Evolutionary conservation across 1,139 yeast species (phyloP).

Genomic region (Blastobotrys buckinghamii): DNA sequence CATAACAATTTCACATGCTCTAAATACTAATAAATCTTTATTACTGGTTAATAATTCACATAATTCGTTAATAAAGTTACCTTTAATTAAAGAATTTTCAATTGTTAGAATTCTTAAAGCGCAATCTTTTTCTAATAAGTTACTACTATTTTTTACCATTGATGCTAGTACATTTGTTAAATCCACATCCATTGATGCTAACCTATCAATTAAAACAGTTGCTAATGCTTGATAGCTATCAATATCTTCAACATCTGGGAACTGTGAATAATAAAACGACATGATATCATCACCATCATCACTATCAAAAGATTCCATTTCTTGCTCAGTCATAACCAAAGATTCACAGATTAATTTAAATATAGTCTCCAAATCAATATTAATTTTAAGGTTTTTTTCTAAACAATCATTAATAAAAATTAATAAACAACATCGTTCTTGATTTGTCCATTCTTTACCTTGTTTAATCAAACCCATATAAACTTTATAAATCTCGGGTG

Average conservation of each 20-base stretch:
- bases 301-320: constrained; percentile 14
- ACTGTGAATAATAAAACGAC: constrained; percentile 2
- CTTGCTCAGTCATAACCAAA: constrained; percentile 11
- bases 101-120: constrained; percentile 2
- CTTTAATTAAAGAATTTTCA: background rate
- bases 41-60: background rate
- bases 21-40: background rate
- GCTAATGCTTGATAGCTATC: constrained; percentile 2
- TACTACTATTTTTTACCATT: background rate
- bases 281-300: constrained; percentile 14
- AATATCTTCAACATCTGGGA: constrained; percentile 11
- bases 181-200: background rate
- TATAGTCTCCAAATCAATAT: background rate
- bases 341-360: background rate
- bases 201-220: background rate
- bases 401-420: constrained; percentile 12
- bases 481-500: constrained; percentile 15
- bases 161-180: background rate
- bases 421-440: constrained; percentile 11
- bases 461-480: background rate
- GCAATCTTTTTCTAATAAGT: constrained; percentile 6
- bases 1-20: constrained; percentile 6
- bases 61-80: background rate
- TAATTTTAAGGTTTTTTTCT: background rate
- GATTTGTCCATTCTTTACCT: constrained; percentile 1